Evolutionary conservation across 805 yeast species (phyloP), one percentile per base, ranked within the genome.

Genomic region (Ogataea corticis): DNA sequence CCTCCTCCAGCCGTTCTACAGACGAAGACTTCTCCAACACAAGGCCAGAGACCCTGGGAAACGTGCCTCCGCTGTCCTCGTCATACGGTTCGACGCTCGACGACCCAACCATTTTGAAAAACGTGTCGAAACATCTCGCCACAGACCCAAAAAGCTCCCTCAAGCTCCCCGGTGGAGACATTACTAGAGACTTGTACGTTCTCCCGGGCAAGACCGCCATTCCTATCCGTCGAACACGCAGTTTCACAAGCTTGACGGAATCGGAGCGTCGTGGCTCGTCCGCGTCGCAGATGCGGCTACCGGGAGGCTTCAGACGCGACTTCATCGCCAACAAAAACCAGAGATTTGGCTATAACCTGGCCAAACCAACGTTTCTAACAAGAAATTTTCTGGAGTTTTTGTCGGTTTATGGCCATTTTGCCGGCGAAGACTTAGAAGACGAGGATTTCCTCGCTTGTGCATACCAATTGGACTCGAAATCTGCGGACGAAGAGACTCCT

Each of bases 301-400:
- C 95, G 0, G 94, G 94, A 42, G 95, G 94, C 0, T 87, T 87
- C 63, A 73, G 95, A 63, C 71, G 95, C 55, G 87, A 84, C 46
- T 86, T 75, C 54, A 66, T 86, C 23, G 63, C 76, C 27, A 57
- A 44, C 37, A 63, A 56, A 31, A 56, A 55, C 23, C 46, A 56
- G 14, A 59, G 51, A 45, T 62, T 46, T 42, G 70, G 68, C 12
- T 54, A 66, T 45, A 49, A 56, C 14, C 38, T 65, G 23, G 42
- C 52, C 25, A 45, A 53, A 56, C 80, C 71, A 12, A 71, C 81
- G 9, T 73, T 82, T 45, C 62, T 85, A 32, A 82, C 95, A 1
- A 75, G 80, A 47, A 87, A 86, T 62, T 87, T 87, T 52, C 71
- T 86, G 54, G 94, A 87, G 62, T 87, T 87, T 58, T 68, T 87